Conservation (phyloP, 495 filamentous ascomycete genomes). For the Aspergillus egyptiacus region DNA sequence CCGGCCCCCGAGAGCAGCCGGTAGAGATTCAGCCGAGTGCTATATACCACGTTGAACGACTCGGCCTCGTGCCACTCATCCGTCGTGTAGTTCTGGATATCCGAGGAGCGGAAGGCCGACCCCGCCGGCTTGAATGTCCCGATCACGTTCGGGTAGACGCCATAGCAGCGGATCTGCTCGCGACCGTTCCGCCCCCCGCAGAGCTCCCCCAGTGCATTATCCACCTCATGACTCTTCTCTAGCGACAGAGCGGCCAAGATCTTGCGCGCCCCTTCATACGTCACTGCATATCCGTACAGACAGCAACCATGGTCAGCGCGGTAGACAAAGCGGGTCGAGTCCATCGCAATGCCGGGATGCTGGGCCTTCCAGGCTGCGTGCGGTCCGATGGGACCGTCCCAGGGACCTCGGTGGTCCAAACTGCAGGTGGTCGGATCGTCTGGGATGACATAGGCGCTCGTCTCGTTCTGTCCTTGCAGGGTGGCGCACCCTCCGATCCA, state of each 20-base stretch:
- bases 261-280: constrained; percentile 46
- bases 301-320: constrained; percentile 24
- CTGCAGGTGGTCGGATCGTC: constrained; percentile 26
- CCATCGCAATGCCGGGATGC: constrained; percentile 18
- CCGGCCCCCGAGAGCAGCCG: constrained; percentile 20
- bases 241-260: constrained; percentile 36
- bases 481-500: constrained; percentile 51
- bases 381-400: constrained; percentile 19
- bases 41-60: constrained; percentile 25
- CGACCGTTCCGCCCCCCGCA: constrained; percentile 20
- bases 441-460: constrained; percentile 26
- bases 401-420: constrained; percentile 13
- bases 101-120: constrained; percentile 18
- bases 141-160: constrained; percentile 26
- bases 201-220: constrained; percentile 25
- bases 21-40: constrained; percentile 26
- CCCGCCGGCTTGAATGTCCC: constrained; percentile 23
- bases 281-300: constrained; percentile 46
- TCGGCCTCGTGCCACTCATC: constrained; percentile 16
- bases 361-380: constrained; percentile 18
- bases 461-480: constrained; percentile 19
- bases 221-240: constrained; percentile 22
- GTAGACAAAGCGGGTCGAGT: constrained; percentile 30
- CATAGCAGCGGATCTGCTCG: constrained; percentile 24
- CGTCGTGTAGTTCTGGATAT: constrained; percentile 17